These are phyloP conservation scores for Mesembryanthemum crystallinum DNA, from an alignment of 148 eudicot species.

Conservation along the genomic window DNA sequence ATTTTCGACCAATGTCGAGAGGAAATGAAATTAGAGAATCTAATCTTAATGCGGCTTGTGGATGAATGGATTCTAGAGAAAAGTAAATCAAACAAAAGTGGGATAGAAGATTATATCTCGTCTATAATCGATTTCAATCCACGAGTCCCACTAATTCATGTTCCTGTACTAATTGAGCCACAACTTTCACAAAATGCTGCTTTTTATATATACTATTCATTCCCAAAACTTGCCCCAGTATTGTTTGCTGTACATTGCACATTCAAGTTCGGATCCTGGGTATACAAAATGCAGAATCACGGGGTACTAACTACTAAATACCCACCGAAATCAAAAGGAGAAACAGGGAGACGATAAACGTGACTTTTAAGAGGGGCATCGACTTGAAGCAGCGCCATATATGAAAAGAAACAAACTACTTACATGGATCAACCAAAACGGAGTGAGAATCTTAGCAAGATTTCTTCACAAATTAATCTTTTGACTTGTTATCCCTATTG, in stretches of 20 bases:
- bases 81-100: background rate
- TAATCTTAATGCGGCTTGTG: too few species aligned
- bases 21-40: too few species aligned
- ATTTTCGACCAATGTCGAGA: background rate
- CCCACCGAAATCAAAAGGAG: slow-evolving; percentile 2
- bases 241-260: slow-evolving; percentile 21
- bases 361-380: background rate
- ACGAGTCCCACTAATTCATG: background rate
- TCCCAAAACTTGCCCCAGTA: slow-evolving; percentile 3
- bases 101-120: background rate
- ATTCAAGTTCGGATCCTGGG: background rate
- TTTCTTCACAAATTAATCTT: background rate
- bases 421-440: slow-evolving; percentile 23
- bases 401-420: slow-evolving; percentile 7
- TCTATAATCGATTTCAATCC: background rate
- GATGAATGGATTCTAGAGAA: background rate
- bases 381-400: background rate
- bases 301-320: background rate
- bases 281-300: slow-evolving; percentile 8
- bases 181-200: background rate
- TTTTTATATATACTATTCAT: slow-evolving; percentile 14
- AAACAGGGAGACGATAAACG: background rate
- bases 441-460: slow-evolving; percentile 1
- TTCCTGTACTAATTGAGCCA: background rate
- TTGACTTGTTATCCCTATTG: slow-evolving; percentile 23